These are phyloP conservation scores for Dendrobium chrysotoxum DNA, from an alignment of 106 monocot genomes.

Conservation along the genomic window DNA sequence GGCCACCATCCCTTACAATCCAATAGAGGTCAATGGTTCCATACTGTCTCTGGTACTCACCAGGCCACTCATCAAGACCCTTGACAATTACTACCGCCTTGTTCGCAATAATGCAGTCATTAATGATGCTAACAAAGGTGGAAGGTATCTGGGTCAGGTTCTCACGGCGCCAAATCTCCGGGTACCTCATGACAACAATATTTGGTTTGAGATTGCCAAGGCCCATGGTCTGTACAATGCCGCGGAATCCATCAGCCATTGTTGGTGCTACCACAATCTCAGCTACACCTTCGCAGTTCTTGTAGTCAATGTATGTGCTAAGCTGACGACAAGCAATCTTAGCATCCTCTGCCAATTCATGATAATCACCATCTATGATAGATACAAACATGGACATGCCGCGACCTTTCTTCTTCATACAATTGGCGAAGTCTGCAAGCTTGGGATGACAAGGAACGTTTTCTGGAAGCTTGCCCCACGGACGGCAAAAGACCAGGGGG, in stretches of 20 bases:
- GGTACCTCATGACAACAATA: conserved; percentile 96
- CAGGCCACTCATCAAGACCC: conserved; percentile 98
- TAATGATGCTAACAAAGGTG: conserved; percentile 91
- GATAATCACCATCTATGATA: conserved; percentile 90
- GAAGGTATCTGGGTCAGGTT: conserved; percentile 88
- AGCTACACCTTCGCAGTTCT: conserved; percentile 86
- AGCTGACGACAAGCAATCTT: conserved; percentile 81
- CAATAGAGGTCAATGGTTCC: conserved; percentile 98
- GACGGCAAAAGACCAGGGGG: conserved; percentile 90
- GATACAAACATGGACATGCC: conserved; percentile 95
- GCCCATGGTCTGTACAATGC: conserved; percentile 95
- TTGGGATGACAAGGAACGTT: conserved; percentile 98
- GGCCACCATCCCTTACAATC: conserved; percentile 97
- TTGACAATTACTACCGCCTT: conserved; percentile 96
- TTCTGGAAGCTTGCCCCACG: conserved; percentile 98
- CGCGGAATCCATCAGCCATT: conserved; percentile 89
- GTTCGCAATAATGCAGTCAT: conserved; percentile 94
- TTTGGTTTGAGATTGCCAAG: conserved; percentile 97
- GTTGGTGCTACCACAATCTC: conserved; percentile 89
- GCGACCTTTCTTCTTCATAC: conserved; percentile 98
- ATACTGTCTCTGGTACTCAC: conserved; percentile 90
- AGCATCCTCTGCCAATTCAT: conserved; percentile 82
- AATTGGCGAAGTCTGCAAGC: conserved; percentile 98
- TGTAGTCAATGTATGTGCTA: conserved; percentile 88
- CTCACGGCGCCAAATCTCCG: conserved; percentile 95